Evolutionary conservation across 306 rosid genomes (phyloP).

Genomic region (Acmispon strigosus): DNA sequence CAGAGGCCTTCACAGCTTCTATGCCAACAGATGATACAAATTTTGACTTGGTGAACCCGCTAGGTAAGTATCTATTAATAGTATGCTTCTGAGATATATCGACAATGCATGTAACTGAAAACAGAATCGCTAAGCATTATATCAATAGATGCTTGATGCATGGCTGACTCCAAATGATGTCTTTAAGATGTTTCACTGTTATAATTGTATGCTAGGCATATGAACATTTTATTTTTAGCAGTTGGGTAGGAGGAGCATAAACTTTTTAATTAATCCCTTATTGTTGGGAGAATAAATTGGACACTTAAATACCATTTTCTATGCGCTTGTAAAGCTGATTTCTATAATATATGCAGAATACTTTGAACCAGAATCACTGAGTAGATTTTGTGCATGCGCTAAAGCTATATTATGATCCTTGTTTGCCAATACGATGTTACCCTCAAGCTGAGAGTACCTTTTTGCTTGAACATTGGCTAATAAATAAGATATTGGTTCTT

Average conservation of each 20-base stretch:
- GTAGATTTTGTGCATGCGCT: background rate
- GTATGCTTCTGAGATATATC: background rate
- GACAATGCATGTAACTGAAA: background rate
- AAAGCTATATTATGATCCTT: background rate
- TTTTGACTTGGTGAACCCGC: conserved; percentile 25
- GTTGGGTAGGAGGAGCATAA: background rate
- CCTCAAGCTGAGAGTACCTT: background rate
- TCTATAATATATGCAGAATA: background rate
- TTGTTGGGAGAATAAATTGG: too few relatives aligned
- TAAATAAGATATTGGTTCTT: background rate
- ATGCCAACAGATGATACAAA: conserved; percentile 15
- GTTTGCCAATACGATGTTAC: background rate
- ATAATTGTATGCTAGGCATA: background rate
- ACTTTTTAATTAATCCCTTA: background rate
- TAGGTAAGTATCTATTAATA: conserved; percentile 31
- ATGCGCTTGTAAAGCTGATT: background rate
- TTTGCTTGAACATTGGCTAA: background rate
- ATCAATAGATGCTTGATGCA: background rate
- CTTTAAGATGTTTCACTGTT: background rate
- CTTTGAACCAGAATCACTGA: background rate
- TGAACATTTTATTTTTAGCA: background rate
- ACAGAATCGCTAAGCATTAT: background rate
- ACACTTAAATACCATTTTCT: background rate
- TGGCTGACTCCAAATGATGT: background rate
- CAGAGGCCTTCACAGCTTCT: conserved; percentile 28